Evolutionary conservation across 306 rosid species (phyloP).

Genomic region (Prosopis cineraria): DNA sequence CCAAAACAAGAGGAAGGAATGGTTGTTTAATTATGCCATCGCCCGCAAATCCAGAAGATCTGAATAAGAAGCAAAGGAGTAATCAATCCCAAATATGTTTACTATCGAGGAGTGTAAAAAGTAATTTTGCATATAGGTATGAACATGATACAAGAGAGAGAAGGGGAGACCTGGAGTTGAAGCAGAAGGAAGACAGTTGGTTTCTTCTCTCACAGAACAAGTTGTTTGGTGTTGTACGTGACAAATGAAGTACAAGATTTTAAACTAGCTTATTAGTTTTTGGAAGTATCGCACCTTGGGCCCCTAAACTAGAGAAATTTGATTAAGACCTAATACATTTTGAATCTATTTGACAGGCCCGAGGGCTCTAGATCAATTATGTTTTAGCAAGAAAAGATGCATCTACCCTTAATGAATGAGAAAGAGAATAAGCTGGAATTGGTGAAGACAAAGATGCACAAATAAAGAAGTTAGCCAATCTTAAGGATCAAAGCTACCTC

Average conservation of each 20-base stretch:
- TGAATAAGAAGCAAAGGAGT: conserved; percentile 16
- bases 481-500: too few species aligned
- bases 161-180: conserved; percentile 13
- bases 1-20: not conserved
- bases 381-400: too few species aligned
- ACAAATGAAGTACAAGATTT: not conserved
- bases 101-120: not conserved
- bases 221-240: not conserved
- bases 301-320: too few species aligned
- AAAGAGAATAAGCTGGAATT: too few species aligned
- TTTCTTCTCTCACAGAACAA: not conserved
- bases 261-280: too few species aligned
- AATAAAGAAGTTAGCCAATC: too few species aligned
- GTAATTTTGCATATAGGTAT: not conserved
- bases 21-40: not conserved
- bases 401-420: too few species aligned
- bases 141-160: not conserved
- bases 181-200: conserved; percentile 35
- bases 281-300: too few species aligned
- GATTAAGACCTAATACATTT: too few species aligned
- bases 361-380: too few species aligned
- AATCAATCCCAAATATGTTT: conserved; percentile 28
- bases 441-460: too few species aligned
- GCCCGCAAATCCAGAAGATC: conserved; percentile 32
- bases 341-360: too few species aligned